These are phyloP conservation scores for Lasiodiplodia hormozganensis DNA, from an alignment of 2,329 filamentous ascomycete species.

Conservation along the genomic window DNA sequence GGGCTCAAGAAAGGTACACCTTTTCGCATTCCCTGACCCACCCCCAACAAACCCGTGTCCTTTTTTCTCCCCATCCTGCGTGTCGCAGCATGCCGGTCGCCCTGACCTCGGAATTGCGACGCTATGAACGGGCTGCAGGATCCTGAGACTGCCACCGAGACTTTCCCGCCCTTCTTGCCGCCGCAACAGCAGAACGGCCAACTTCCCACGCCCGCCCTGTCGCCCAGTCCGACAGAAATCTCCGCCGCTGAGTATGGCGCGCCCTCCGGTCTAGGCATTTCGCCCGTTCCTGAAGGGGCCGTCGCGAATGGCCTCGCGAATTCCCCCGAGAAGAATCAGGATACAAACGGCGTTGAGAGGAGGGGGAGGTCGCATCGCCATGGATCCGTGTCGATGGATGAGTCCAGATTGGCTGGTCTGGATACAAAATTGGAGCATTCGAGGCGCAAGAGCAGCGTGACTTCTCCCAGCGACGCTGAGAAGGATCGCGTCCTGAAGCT, in stretches of 20 bases:
- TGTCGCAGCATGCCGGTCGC: constrained; percentile 23
- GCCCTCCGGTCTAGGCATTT: not conserved
- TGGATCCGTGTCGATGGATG: constrained; percentile 16
- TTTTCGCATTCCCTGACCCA: not conserved
- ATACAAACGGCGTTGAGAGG: constrained; percentile 14
- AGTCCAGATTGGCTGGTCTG: not conserved
- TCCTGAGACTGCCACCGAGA: constrained; percentile 34
- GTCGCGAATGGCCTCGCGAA: not conserved
- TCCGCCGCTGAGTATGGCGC: constrained; percentile 6
- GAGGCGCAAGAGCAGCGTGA: constrained; percentile 16
- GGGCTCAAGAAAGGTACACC: constrained; percentile 1
- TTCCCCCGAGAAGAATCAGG: constrained; percentile 13
- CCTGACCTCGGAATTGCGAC: constrained; percentile 25
- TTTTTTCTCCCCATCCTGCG: not conserved
- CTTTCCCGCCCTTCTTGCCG: constrained; percentile 24
- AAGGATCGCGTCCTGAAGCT: constrained; percentile 56
- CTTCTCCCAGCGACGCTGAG: constrained; percentile 15
- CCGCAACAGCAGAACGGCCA: constrained; percentile 32
- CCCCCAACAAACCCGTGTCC: not conserved
- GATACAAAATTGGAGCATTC: not conserved
- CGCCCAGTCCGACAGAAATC: constrained; percentile 17
- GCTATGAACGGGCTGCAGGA: constrained; percentile 42
- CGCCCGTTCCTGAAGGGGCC: not conserved
- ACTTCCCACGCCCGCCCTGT: constrained; percentile 39
- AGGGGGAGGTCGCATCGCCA: constrained; percentile 11